These are phyloP conservation scores for Carex scoparia DNA, from an alignment of 176 grass and related monocot genomes.

Conservation along the genomic window DNA sequence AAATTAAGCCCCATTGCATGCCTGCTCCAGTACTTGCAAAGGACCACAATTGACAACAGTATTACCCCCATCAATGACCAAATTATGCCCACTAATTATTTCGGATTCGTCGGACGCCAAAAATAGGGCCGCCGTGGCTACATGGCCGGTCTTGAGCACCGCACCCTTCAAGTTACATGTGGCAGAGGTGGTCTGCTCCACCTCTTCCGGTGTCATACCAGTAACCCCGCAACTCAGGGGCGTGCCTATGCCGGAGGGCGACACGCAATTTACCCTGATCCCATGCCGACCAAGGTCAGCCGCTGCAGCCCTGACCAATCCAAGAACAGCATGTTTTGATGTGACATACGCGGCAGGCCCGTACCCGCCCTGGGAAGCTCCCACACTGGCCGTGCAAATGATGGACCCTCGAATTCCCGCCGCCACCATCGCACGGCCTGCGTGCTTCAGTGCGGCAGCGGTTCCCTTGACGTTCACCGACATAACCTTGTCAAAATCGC, in stretches of 20 bases:
- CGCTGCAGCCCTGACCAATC: conserved; percentile 56
- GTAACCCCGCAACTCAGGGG: conserved; percentile 34
- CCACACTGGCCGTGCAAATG: conserved; percentile 67
- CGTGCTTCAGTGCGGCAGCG: conserved; percentile 53
- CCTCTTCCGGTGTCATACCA: conserved; percentile 20
- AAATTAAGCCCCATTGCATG: not conserved
- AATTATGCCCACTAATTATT: conserved; percentile 67
- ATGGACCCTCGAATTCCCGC: conserved; percentile 41
- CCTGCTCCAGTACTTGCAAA: conserved; percentile 3
- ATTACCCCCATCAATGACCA: conserved; percentile 63
- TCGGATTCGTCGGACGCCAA: conserved; percentile 63
- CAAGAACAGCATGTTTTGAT: conserved; percentile 76
- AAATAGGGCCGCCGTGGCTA: conserved; percentile 61
- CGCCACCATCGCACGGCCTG: conserved; percentile 54
- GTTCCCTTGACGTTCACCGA: conserved; percentile 65
- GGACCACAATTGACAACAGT: conserved; percentile 43
- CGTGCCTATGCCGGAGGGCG: conserved; percentile 64
- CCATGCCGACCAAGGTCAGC: conserved; percentile 58
- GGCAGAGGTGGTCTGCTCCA: conserved; percentile 33
- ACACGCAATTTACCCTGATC: conserved; percentile 72
- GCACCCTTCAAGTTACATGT: conserved; percentile 38
- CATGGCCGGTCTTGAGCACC: conserved; percentile 40
- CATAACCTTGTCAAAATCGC: conserved; percentile 55
- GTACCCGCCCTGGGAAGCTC: conserved; percentile 44
- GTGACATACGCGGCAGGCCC: conserved; percentile 63